Base-by-base conservation (phyloP, 768 basidiomycete genomes). In the Auricularia sp. region DNA sequence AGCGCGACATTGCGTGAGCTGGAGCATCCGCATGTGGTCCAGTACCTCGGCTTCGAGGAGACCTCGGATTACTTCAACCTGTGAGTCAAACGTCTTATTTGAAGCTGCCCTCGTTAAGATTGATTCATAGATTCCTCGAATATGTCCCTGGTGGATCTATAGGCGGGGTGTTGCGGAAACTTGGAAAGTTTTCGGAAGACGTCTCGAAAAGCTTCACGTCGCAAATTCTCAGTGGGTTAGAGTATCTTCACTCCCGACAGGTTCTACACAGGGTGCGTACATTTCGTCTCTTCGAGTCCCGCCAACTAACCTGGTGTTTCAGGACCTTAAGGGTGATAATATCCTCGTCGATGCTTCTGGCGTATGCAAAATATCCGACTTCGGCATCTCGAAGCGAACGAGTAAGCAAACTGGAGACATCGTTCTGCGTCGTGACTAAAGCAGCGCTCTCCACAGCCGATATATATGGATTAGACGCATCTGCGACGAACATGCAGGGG, bases 291-390 rank as follows among this genome's bases (percentile, higher is more conserved):
- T 36, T 62, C 37, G 62, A 3, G 63, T 63, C 5, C 64, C 64
- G 63, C 39, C 63, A 34, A 35, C 61, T 61, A 54, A 42, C 39
- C 39, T 14, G 29, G 66, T 61, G 33, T 66, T 58, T 6, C 69
- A 94, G 92, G 95, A 99, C 75, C 79, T 99, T 69, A 99, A 99
- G 76, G 94, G 94, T 14, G 97, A 99, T 76, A 99, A 98, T 71
- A 97, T 99, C 71, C 84, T 99, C 18, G 94, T 98, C 18, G 96
- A 98, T 73, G 88, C 86, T 72, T 82, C 85, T 14, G 97, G 97
- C 1, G 78, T 89, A 29, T 97, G 95, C 82, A 98, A 98, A 77
- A 98, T 99, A 62, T 95, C 94, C 2, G 95, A 98, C 76, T 98
- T 98, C 72, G 97, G 97, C 51, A 98, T 98, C 65, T 96, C 94